Evolutionary conservation across 768 basidiomycete species (phyloP).

Genomic region (Termitomyces sp.): DNA sequence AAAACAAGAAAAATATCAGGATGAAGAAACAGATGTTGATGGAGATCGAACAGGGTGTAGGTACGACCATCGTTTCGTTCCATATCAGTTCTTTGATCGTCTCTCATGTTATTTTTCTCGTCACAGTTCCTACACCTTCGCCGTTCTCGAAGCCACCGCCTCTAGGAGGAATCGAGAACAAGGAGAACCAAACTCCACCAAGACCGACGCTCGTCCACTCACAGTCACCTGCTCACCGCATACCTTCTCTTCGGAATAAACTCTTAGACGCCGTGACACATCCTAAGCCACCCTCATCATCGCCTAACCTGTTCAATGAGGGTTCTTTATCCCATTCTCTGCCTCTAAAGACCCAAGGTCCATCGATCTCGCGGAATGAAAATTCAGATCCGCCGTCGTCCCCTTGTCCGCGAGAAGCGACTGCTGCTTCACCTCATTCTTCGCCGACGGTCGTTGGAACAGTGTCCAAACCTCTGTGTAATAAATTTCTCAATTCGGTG

Average conservation of each 20-base stretch:
- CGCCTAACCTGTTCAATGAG: conserved; percentile 5
- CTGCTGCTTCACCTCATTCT: not conserved
- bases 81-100: not conserved
- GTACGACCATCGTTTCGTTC: not conserved
- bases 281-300: not conserved
- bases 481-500: conserved; percentile 2
- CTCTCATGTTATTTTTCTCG: not conserved
- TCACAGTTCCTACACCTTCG: not conserved
- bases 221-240: not conserved
- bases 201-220: not conserved
- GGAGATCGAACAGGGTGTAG: conserved; percentile 12
- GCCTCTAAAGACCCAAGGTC: not conserved
- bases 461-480: not conserved
- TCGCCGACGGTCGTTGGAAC: conserved; percentile 9
- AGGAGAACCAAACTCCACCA: conserved; percentile 22
- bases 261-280: conserved; percentile 6
- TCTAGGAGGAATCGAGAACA: conserved; percentile 18
- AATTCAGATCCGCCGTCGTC: not conserved
- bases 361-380: not conserved
- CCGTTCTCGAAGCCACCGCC: conserved; percentile 15
- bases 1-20: conserved; percentile 14
- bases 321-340: not conserved
- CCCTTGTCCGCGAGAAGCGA: not conserved
- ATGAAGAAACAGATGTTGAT: conserved; percentile 20
- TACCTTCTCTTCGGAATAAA: conserved; percentile 1